Evolutionary conservation across 768 basidiomycete species (phyloP).

Genomic region (Podaxis pistillaris): DNA sequence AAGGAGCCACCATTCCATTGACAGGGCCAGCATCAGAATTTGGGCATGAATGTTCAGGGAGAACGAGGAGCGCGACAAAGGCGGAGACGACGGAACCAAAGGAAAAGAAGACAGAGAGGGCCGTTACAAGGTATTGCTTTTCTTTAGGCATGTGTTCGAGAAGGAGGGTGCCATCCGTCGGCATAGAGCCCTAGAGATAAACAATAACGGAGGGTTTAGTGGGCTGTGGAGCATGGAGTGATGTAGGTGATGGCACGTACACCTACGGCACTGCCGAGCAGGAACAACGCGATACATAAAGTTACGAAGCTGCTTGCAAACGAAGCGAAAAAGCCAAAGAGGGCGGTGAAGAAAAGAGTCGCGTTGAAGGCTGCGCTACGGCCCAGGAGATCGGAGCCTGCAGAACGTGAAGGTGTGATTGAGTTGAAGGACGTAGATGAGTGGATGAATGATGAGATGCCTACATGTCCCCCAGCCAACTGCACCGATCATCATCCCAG

Average conservation of each 20-base stretch:
- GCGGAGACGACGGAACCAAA: slow-evolving; percentile 87
- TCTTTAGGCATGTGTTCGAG: slow-evolving; percentile 90
- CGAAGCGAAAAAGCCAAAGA: slow-evolving; percentile 84
- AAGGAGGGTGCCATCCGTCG: slow-evolving; percentile 91
- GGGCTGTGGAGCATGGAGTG: not conserved
- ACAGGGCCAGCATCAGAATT: slow-evolving; percentile 16
- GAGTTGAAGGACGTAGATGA: not conserved
- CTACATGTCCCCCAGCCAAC: slow-evolving; percentile 89
- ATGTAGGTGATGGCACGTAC: slow-evolving; percentile 44
- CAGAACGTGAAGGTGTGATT: not conserved
- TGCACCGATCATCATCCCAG: slow-evolving; percentile 97
- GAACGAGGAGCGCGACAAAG: slow-evolving; percentile 70
- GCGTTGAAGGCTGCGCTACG: slow-evolving; percentile 89
- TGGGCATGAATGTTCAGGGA: slow-evolving; percentile 77
- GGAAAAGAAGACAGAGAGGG: slow-evolving; percentile 94
- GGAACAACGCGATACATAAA: slow-evolving; percentile 78
- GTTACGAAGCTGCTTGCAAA: slow-evolving; percentile 64
- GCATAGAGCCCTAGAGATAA: slow-evolving; percentile 78
- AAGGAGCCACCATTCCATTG: slow-evolving; percentile 34
- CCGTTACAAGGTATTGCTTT: slow-evolving; percentile 91
- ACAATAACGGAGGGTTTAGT: not conserved
- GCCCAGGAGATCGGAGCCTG: slow-evolving; percentile 85
- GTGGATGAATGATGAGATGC: slow-evolving; percentile 22
- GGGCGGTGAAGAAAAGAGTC: slow-evolving; percentile 84
- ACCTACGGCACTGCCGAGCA: slow-evolving; percentile 91